phyloP scores from a whole-genome alignment of 2,329 filamentous ascomycete species.

The Apiospora aurea region DNA sequence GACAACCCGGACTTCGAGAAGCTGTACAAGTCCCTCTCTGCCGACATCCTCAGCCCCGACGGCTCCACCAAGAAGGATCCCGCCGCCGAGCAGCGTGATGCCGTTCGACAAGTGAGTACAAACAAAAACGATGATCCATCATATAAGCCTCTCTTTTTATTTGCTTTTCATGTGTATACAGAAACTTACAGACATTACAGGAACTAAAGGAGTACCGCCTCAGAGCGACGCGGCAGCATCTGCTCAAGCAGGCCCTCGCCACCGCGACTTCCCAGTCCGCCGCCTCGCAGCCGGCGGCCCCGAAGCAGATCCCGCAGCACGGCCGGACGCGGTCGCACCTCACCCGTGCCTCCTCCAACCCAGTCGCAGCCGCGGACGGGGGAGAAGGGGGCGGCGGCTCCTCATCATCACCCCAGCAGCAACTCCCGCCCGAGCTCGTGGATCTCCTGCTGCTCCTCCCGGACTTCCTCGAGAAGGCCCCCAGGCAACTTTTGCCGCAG shows the following conservation, averaged over 20 bases:
- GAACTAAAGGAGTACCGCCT: constrained; percentile 58
- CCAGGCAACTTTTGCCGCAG: constrained; percentile 41
- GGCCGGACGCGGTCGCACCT: constrained; percentile 22
- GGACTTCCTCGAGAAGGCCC: constrained; percentile 49
- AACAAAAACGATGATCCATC: background rate
- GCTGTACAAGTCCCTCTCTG: constrained; percentile 62
- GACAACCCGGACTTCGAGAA: constrained; percentile 67
- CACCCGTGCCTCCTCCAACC: constrained; percentile 24
- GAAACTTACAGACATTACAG: constrained; percentile 40
- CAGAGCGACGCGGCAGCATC: constrained; percentile 55
- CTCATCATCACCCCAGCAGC: constrained; percentile 32
- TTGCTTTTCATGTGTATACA: background rate
- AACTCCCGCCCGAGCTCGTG: constrained; percentile 53
- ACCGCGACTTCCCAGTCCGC: constrained; percentile 46
- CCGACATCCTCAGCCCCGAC: constrained; percentile 61
- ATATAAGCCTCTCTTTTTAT: no score
- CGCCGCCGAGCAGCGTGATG: constrained; percentile 57
- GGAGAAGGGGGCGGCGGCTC: constrained; percentile 13
- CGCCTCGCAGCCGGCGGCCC: constrained; percentile 31
- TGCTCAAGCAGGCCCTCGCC: constrained; percentile 59
- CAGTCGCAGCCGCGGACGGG: constrained; percentile 30
- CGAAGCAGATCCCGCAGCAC: constrained; percentile 34
- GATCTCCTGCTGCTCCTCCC: constrained; percentile 64
- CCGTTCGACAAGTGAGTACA: constrained; percentile 54
- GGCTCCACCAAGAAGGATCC: constrained; percentile 62